Percentiles rank a stretch among this genome's conserved stretches.
Conservation (phyloP, 2,329 filamentous ascomycete species). For the Trichophyton verrucosum region DNA sequence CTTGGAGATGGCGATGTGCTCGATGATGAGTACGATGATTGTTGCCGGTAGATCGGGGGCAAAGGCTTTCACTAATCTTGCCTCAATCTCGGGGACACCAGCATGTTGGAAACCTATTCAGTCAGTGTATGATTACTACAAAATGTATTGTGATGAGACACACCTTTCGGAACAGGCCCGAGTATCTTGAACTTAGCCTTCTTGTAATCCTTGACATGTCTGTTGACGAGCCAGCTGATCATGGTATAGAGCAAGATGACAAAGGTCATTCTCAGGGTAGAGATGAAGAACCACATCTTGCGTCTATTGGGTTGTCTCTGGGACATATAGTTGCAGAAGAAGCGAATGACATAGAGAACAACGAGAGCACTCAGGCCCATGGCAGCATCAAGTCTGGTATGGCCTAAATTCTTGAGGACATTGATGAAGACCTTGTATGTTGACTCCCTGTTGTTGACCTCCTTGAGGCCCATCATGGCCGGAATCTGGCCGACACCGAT, state of each 20-base stretch:
- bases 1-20: conserved; percentile 53
- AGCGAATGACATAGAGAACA: conserved; percentile 45
- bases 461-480: conserved; percentile 45
- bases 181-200: conserved; percentile 47
- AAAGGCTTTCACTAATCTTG: conserved; percentile 41
- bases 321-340: conserved; percentile 37
- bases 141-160: neutral
- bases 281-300: conserved; percentile 46
- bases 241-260: conserved; percentile 50
- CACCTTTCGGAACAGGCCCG: conserved; percentile 44
- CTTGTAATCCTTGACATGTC: conserved; percentile 24
- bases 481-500: conserved; percentile 55
- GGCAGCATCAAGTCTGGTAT: conserved; percentile 46
- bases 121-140: neutral
- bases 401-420: conserved; percentile 44
- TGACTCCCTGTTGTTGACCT: conserved; percentile 42
- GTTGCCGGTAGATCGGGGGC: conserved; percentile 46
- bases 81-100: conserved; percentile 30
- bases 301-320: conserved; percentile 46
- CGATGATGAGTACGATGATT: conserved; percentile 49
- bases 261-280: conserved; percentile 49
- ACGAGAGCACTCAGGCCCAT: conserved; percentile 48
- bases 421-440: conserved; percentile 42
- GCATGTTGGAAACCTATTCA: conserved; percentile 35
- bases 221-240: conserved; percentile 52